These are phyloP conservation scores for Combretum micranthum DNA, from an alignment of 345 rosid genomes.

Conservation along the genomic window DNA sequence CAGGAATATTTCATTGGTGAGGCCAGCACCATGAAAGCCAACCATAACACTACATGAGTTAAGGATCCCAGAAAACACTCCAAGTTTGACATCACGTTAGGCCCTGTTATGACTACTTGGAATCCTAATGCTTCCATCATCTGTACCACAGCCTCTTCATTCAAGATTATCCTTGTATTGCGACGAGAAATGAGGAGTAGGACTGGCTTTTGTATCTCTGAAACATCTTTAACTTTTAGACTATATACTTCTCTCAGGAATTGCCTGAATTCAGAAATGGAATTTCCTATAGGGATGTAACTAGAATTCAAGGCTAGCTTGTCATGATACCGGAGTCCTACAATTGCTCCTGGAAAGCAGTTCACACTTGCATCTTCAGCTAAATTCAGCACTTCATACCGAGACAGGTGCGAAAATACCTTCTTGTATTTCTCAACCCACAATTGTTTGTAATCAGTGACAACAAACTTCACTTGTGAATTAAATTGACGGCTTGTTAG, in stretches of 20 bases:
- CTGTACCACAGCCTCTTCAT: conserved; percentile 23
- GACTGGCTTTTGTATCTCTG: conserved; percentile 14
- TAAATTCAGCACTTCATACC: conserved; percentile 22
- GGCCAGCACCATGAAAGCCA: conserved; percentile 43
- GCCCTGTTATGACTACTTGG: conserved; percentile 13
- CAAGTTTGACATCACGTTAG: conserved; percentile 20
- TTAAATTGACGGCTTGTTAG: conserved; percentile 27
- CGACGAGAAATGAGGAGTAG: conserved; percentile 26
- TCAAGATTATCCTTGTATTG: conserved; percentile 23
- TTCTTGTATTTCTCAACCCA: conserved; percentile 31
- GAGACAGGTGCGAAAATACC: conserved; percentile 16
- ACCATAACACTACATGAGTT: conserved; percentile 26
- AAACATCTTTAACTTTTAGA: conserved; percentile 15
- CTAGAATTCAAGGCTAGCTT: conserved; percentile 17
- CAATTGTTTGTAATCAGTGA: conserved; percentile 21
- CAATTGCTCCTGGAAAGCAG: conserved; percentile 35
- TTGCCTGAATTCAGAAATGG: conserved; percentile 32
- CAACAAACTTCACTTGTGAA: conserved; percentile 23
- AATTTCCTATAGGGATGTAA: conserved; percentile 24
- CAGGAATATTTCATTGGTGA: conserved; percentile 31
- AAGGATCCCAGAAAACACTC: conserved; percentile 14
- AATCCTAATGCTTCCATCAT: conserved; percentile 29
- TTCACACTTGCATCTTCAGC: conserved; percentile 20
- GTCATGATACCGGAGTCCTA: conserved; percentile 30
- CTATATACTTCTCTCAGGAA: conserved; percentile 24